Conservation (phyloP, 2,329 filamentous ascomycete genomes). For the Trichoderma citrinoviride region DNA sequence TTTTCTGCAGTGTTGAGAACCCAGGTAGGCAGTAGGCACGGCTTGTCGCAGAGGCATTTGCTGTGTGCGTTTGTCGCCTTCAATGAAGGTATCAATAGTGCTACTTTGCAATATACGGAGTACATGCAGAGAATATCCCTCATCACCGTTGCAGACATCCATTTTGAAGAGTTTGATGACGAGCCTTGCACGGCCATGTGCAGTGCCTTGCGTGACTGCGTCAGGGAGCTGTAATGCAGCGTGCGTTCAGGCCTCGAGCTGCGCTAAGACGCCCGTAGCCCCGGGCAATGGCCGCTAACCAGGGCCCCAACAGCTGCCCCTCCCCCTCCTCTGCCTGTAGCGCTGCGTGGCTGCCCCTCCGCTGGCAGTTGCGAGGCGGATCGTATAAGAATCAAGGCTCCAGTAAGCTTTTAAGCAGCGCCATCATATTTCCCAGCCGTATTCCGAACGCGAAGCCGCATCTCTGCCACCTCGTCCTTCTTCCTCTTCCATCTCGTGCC, state of each 20-base stretch:
- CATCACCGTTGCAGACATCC: constrained; percentile 3
- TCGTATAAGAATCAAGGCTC: background rate
- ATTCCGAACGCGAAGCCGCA: background rate
- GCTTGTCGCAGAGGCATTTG: too few species aligned
- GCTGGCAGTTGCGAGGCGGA: background rate
- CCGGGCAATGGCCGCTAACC: background rate
- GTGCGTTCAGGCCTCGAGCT: background rate
- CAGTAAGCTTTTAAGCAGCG: background rate
- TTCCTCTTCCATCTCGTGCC: background rate
- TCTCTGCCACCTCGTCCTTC: background rate
- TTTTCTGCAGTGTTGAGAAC: background rate
- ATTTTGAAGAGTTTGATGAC: background rate
- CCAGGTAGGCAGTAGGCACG: background rate
- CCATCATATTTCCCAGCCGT: too few species aligned
- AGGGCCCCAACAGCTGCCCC: constrained; percentile 8
- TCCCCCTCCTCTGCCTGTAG: constrained; percentile 13
- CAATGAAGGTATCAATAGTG: too few species aligned
- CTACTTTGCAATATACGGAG: too few species aligned
- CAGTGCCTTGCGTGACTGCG: background rate
- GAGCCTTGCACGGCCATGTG: too few species aligned
- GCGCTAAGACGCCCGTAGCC: constrained; percentile 1
- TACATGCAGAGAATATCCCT: constrained; percentile 1
- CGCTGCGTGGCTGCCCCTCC: background rate
- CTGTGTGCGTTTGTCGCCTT: too few species aligned
- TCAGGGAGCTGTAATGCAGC: constrained; percentile 14